These are phyloP conservation scores for Strigomonas oncopelti DNA, from an alignment of 208 protist genomes.

Conservation along the genomic window DNA sequence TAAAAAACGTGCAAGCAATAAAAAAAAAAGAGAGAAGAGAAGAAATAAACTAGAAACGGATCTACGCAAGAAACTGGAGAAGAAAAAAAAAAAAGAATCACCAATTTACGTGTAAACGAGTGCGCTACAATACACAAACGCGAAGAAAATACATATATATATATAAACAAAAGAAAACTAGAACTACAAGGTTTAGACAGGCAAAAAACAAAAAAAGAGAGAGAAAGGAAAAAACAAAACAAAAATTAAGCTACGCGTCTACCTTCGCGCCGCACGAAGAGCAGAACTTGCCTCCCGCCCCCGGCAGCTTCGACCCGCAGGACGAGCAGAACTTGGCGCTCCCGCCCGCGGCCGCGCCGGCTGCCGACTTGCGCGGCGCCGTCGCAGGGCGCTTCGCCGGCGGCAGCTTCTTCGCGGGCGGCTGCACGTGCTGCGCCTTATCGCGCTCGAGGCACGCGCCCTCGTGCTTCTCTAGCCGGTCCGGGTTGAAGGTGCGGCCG, in stretches of 20 bases:
- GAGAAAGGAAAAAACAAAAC: background rate
- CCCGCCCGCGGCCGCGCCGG: background rate
- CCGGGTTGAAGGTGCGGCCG: conserved; percentile 59
- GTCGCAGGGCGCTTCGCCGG: background rate
- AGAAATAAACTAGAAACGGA: conserved; percentile 5
- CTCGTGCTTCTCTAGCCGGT: conserved; percentile 50
- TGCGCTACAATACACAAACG: background rate
- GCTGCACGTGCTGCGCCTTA: background rate
- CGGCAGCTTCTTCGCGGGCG: background rate
- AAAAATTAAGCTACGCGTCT: background rate
- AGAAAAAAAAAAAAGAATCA: conserved; percentile 9
- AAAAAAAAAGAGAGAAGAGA: background rate
- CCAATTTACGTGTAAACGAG: background rate
- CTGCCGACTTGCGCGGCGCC: background rate
- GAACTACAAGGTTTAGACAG: background rate
- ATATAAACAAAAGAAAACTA: conserved; percentile 1
- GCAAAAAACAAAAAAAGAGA: conserved; percentile 9
- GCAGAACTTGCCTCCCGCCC: conserved; percentile 13
- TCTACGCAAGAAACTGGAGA: conserved; percentile 1
- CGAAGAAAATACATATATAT: conserved; percentile 4
- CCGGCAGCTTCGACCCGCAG: conserved; percentile 38
- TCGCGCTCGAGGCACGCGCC: conserved; percentile 2
- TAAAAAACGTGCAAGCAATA: background rate
- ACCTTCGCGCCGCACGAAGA: background rate
- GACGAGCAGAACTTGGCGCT: background rate